These are phyloP conservation scores for Huntiella decipiens DNA, from an alignment of 2,329 filamentous ascomycete genomes.

Conservation along the genomic window DNA sequence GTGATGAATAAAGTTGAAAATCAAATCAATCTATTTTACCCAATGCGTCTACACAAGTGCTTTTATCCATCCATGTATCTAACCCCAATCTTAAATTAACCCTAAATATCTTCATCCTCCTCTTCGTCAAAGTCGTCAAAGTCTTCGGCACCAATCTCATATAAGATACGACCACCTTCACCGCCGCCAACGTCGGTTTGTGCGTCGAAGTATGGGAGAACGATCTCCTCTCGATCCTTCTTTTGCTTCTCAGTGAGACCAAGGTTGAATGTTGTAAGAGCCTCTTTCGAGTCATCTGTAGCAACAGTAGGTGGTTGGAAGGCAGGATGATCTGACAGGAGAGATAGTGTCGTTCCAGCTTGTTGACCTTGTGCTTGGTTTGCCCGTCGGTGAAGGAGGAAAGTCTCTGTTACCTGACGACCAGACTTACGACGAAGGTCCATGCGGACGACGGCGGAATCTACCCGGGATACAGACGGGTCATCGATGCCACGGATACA, in stretches of 20 bases:
- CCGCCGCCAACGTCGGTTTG: conserved; percentile 63
- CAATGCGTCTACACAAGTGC: too few relatives aligned
- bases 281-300: conserved; percentile 21
- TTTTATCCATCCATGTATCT: too few relatives aligned
- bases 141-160: conserved; percentile 92
- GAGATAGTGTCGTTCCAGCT: conserved; percentile 22
- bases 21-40: too few relatives aligned
- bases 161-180: conserved; percentile 81
- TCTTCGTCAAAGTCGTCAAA: conserved; percentile 95
- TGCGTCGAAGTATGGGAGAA: conserved; percentile 91
- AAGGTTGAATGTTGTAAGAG: conserved; percentile 58
- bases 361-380: conserved; percentile 7
- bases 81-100: neutral
- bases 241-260: conserved; percentile 81
- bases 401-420: conserved; percentile 51
- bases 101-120: conserved; percentile 27
- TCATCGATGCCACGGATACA: conserved; percentile 40
- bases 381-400: conserved; percentile 21
- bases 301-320: conserved; percentile 27
- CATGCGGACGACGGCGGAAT: conserved; percentile 54
- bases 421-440: conserved; percentile 75
- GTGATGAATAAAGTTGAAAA: too few relatives aligned
- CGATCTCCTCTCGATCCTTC: conserved; percentile 67
- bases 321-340: conserved; percentile 60
- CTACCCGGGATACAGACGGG: conserved; percentile 15